Percentiles rank a stretch among this genome's conserved stretches.
phyloP scores from a whole-genome alignment of 495 filamentous ascomycete species.

The Penicillium riverlandense region DNA sequence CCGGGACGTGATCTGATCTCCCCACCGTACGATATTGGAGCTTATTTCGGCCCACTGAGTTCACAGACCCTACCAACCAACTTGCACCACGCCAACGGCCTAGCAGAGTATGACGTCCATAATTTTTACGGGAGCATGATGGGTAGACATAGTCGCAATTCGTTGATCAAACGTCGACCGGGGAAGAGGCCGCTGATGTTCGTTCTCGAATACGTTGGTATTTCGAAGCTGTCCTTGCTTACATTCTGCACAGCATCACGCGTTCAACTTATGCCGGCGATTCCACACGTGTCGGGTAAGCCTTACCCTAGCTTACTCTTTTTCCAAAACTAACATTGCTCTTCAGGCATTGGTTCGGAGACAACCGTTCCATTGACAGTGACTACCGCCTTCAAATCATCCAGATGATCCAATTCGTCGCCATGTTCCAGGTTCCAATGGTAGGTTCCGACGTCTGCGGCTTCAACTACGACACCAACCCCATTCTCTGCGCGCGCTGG shows the following conservation, averaged over 20 bases:
- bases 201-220: slow-evolving; percentile 79
- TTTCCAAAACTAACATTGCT: no score
- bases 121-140: slow-evolving; percentile 89
- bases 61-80: slow-evolving; percentile 71
- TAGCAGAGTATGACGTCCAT: slow-evolving; percentile 72
- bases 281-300: background rate
- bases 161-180: slow-evolving; percentile 66
- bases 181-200: slow-evolving; percentile 66
- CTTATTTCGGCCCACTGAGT: slow-evolving; percentile 61
- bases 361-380: slow-evolving; percentile 69
- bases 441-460: slow-evolving; percentile 81
- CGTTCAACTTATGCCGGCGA: background rate
- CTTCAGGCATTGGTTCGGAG: slow-evolving; percentile 49
- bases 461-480: slow-evolving; percentile 62
- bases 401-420: slow-evolving; percentile 63
- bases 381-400: slow-evolving; percentile 64
- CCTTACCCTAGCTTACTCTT: no score
- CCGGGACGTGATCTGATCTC: slow-evolving; percentile 58
- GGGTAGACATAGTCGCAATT: slow-evolving; percentile 55
- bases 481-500: slow-evolving; percentile 79
- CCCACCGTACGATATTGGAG: slow-evolving; percentile 70
- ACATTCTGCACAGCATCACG: slow-evolving; percentile 31
- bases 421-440: slow-evolving; percentile 82
- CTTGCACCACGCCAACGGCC: slow-evolving; percentile 61
- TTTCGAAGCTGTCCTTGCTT: slow-evolving; percentile 68